Evolutionary conservation across 768 basidiomycete species (phyloP).

Genomic region (Pisolithus sp.): DNA sequence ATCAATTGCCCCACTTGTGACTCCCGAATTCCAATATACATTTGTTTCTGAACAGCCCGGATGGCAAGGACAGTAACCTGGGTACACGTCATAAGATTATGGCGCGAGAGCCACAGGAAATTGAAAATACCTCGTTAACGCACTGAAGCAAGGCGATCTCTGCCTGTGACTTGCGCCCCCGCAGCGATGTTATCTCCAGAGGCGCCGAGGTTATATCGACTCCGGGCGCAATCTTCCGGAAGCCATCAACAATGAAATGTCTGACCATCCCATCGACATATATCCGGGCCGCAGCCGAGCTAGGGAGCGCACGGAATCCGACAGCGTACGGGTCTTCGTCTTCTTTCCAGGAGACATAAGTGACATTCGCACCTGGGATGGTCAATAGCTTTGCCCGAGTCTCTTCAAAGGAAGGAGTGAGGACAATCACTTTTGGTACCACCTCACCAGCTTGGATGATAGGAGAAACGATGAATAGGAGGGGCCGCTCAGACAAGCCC

Average conservation of each 20-base stretch:
- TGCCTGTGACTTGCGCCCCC: slow-evolving; percentile 67
- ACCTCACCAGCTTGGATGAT: slow-evolving; percentile 18
- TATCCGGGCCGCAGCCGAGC: slow-evolving; percentile 31
- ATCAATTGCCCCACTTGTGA: slow-evolving; percentile 62
- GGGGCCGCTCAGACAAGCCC: slow-evolving; percentile 72
- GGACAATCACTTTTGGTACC: slow-evolving; percentile 44
- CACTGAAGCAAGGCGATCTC: slow-evolving; percentile 72
- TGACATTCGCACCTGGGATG: slow-evolving; percentile 41
- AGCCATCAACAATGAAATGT: slow-evolving; percentile 59
- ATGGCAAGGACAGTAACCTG: slow-evolving; percentile 78
- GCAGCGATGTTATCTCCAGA: slow-evolving; percentile 46
- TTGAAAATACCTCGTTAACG: slow-evolving; percentile 60
- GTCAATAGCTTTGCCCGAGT: slow-evolving; percentile 57
- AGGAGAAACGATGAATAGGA: slow-evolving; percentile 61
- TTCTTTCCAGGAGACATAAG: slow-evolving; percentile 59
- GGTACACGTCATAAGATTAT: not conserved
- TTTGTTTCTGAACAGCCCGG: slow-evolving; percentile 49
- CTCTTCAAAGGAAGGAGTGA: slow-evolving; percentile 76
- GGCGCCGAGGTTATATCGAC: slow-evolving; percentile 45
- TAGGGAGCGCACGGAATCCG: slow-evolving; percentile 30
- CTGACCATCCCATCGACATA: slow-evolving; percentile 57
- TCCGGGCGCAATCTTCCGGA: slow-evolving; percentile 39
- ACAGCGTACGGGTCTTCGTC: slow-evolving; percentile 58
- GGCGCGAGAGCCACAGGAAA: not conserved
- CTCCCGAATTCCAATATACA: slow-evolving; percentile 71